Base-by-base conservation (phyloP, 2,329 filamentous ascomycete species). In the Colletotrichum trifolii region DNA sequence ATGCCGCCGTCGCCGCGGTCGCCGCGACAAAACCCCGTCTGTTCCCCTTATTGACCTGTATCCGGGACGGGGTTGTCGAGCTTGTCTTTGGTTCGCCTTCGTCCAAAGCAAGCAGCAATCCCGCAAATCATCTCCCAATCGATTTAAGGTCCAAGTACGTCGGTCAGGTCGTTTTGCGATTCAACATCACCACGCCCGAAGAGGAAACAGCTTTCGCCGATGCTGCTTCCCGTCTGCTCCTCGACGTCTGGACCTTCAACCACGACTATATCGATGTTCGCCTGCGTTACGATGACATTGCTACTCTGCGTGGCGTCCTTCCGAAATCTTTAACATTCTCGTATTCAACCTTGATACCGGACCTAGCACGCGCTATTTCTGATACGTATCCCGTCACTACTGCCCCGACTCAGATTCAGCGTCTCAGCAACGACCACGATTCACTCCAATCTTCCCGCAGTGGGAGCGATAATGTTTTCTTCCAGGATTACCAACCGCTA, bases 241-340 rank as follows among this genome's bases (percentile, higher is more conserved):
- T 98, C 46, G 96, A 99, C 74, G 87, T 98, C 2, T 99, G 96
- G 96, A 90, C 92, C 25, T 93, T 92, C 70, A 91, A 90, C 6
- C 83, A 89, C 15, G 86, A 92, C 65, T 96, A 91, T 82, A 92
- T 96, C 34, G 96, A 99, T 75, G 89, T 98, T 57, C 86, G 93
- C 46, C 78, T 98, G 54, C 86, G 90, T 57, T 88, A 91, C 73
- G 88, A 93, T 70, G 89, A 93, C 69, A 87, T 97, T 10, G 85
- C 89, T n/a, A 88, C 92, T 13, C 82, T 98, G 36, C 85, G 97
- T 33, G 89, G 88, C 35, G 84, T 97, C 34, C 85, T 99, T 6
- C 95, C 96, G 9, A 73, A 81, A 10, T 91, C 91, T 7, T 83
- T 98, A 35, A 89, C 90, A 65, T 83, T 84, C 38, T 85, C 91